These are phyloP conservation scores for Penicillium paxilli DNA, from an alignment of 495 filamentous ascomycete genomes.

Conservation along the genomic window DNA sequence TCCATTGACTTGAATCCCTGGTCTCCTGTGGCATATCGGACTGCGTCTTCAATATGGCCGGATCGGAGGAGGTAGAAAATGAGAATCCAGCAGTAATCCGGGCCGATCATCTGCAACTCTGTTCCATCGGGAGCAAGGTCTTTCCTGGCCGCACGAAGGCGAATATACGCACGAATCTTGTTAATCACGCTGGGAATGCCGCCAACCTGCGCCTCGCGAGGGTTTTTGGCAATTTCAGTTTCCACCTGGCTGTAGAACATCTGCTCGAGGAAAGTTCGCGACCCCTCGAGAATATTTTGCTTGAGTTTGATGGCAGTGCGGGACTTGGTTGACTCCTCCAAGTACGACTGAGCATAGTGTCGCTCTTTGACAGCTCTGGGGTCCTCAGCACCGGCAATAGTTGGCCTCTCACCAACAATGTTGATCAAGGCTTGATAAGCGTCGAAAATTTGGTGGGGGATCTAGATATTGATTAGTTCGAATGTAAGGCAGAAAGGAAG, in stretches of 20 bases:
- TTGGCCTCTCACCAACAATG: conserved; percentile 67
- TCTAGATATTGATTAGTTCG: conserved; percentile 33
- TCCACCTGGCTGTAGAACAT: conserved; percentile 73
- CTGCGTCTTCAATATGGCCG: conserved; percentile 80
- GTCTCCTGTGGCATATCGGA: conserved; percentile 79
- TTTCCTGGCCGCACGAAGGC: conserved; percentile 70
- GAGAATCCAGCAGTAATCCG: conserved; percentile 87
- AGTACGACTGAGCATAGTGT: conserved; percentile 71
- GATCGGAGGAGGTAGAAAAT: conserved; percentile 90
- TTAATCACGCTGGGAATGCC: conserved; percentile 83
- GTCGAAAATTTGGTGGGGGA: conserved; percentile 67
- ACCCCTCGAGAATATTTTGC: conserved; percentile 75
- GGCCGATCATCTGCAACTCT: conserved; percentile 68
- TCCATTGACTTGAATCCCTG: conserved; percentile 84
- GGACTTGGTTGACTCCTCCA: conserved; percentile 68
- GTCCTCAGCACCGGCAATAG: conserved; percentile 50
- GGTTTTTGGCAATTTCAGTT: conserved; percentile 72
- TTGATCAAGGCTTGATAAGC: conserved; percentile 76
- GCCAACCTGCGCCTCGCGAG: conserved; percentile 84
- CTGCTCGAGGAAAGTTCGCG: conserved; percentile 72
- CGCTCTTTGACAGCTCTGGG: conserved; percentile 65
- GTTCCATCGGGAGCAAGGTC: conserved; percentile 75
- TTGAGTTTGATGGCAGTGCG: conserved; percentile 58
- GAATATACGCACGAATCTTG: conserved; percentile 89
- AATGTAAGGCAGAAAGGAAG: neutral